A percentile compares a stretch with the other conserved stretches of the same genome.
Evolutionary conservation across 306 rosid genomes (phyloP).

Genomic region (Cercis canadensis): DNA sequence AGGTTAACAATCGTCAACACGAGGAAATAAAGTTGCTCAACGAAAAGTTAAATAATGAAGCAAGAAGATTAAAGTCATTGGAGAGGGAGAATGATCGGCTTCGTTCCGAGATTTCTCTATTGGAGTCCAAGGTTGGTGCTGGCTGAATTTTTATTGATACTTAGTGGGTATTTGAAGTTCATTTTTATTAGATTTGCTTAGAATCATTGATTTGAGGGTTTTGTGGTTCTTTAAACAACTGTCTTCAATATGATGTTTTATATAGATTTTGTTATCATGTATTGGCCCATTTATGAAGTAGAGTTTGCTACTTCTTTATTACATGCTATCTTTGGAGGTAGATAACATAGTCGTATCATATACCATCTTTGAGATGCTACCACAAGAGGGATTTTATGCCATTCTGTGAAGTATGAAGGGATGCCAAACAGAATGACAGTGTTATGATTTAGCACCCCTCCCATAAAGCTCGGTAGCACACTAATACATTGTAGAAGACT

Average conservation of each 20-base stretch:
- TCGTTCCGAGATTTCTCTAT: conserved; percentile 79
- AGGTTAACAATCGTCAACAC: conserved; percentile 56
- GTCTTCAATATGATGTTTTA: conserved; percentile 20
- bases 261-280: conserved; percentile 11
- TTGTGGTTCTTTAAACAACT: conserved; percentile 11
- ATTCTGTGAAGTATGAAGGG: neutral
- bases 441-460: neutral
- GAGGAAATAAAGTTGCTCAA: conserved; percentile 78
- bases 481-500: no score
- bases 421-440: neutral
- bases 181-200: neutral
- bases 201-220: conserved; percentile 20
- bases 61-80: conserved; percentile 71
- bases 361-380: neutral
- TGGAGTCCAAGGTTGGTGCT: conserved; percentile 88
- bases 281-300: conserved; percentile 2
- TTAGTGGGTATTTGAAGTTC: conserved; percentile 15
- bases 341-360: neutral
- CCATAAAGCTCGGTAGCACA: neutral
- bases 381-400: neutral
- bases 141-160: conserved; percentile 26
- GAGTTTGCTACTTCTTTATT: neutral
- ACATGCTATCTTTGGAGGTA: neutral
- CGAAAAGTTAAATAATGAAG: conserved; percentile 68
- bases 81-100: conserved; percentile 87